These are phyloP conservation scores for Fusarium compactum DNA, from an alignment of 2,329 filamentous ascomycete species.

Conservation along the genomic window DNA sequence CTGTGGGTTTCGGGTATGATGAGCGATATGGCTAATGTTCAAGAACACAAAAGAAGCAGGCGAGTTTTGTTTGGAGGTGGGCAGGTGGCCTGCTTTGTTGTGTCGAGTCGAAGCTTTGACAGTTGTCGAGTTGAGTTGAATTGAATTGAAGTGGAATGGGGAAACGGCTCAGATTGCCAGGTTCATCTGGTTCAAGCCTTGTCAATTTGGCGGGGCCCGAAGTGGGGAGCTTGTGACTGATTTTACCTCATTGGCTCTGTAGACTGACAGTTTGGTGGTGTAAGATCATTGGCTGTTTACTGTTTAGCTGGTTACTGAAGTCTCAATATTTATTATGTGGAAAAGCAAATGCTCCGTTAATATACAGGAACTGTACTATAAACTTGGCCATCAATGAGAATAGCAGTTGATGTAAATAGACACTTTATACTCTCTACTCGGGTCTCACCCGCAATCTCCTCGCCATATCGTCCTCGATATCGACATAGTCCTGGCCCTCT, in stretches of 20 bases:
- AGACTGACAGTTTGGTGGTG: conserved; percentile 29
- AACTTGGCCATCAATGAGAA: too few relatives aligned
- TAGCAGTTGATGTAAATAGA: not conserved
- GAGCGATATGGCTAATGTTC: not conserved
- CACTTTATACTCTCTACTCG: not conserved
- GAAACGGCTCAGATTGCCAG: conserved; percentile 38
- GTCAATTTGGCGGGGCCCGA: conserved; percentile 35
- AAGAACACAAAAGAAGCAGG: too few relatives aligned
- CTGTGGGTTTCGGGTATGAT: not conserved
- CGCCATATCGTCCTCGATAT: conserved; percentile 48
- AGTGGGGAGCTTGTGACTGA: conserved; percentile 26
- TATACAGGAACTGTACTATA: not conserved
- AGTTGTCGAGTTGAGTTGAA: conserved; percentile 6
- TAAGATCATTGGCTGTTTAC: conserved; percentile 47
- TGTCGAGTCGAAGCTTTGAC: conserved; percentile 22
- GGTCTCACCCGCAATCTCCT: not conserved
- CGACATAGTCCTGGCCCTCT: conserved; percentile 50
- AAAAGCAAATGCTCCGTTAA: not conserved
- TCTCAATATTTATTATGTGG: not conserved
- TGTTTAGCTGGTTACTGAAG: not conserved
- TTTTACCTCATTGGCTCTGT: conserved; percentile 23
- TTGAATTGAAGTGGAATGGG: conserved; percentile 26
- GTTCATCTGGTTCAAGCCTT: conserved; percentile 26
- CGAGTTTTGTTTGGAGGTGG: not conserved
- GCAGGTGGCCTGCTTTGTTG: conserved; percentile 4